Evolutionary conservation across 768 basidiomycete genomes (phyloP), one percentile per base, ranked within the genome.

Genomic region (Saitozyma podzolica): DNA sequence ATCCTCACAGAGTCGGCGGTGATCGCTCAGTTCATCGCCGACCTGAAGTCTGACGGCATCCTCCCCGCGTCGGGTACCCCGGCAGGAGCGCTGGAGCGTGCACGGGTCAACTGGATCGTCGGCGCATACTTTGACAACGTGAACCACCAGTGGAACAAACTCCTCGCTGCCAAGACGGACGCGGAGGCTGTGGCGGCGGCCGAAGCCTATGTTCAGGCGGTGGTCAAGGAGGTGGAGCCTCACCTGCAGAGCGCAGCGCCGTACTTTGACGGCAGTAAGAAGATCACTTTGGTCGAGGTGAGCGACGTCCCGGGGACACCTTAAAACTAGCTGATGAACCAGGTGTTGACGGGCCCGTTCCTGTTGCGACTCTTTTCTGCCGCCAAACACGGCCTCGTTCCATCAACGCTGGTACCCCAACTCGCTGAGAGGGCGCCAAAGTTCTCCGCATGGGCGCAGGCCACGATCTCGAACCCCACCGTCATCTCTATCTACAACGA

Each of bases 11-110:
- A 50, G 50, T 50, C 50, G 2, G 50, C 50, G 10, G 50, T 50
- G 17, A 50, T 50, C 50, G 50, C 50, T 7, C 50, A 50, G 16
- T 50, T 50, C 50, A 17, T 50, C 50, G 50, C 50, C 17, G 50
- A 50, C 16, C 50, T 50, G 10, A 9, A 50, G 17, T 9, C 50
- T 5, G 17, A 17, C 17, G 17, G 37, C 50, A 17, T 50, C 50
- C 16, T 50, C 17, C 50, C 50, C 17, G 17, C 50, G 9, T 19
- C 17, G 17, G 37, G 37, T 29, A 50, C 10, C 50, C 50, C 50
- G 7, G 50, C 17, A 29, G 50, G 50, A 17, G 50, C 50, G 9
- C 9, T 50, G 50, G 37, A 50, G 50, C 50, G 50, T n/a, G 50
- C 50, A 6, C 17, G 37, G 17, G 37, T 50, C 16, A 29, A 17